Evolutionary conservation across 2,329 filamentous ascomycete genomes (phyloP).

Genomic region (Colletotrichum theobromicola): DNA sequence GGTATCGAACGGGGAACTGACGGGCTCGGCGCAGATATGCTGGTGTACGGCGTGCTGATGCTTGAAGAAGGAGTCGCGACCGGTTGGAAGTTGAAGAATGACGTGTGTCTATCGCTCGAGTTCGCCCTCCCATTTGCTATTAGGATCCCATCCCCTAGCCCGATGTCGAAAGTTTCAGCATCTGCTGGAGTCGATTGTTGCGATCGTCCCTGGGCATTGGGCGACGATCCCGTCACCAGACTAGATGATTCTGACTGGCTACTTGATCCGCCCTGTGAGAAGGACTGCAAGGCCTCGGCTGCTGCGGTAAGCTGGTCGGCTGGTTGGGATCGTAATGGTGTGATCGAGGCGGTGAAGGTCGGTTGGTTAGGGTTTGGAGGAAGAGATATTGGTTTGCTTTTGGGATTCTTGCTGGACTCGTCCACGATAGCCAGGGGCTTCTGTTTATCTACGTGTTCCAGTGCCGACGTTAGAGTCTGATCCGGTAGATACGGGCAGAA

Average conservation of each 20-base stretch:
- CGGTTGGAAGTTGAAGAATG: neutral
- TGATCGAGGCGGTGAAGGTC: neutral
- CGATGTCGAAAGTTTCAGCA: neutral
- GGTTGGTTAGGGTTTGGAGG: neutral
- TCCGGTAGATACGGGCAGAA: neutral
- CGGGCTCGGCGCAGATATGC: neutral
- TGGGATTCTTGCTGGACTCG: neutral
- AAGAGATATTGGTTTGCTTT: neutral
- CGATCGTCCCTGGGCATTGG: neutral
- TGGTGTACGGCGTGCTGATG: neutral
- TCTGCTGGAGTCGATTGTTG: neutral
- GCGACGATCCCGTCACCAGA: neutral
- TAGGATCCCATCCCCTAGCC: neutral
- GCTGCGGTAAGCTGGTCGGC: neutral
- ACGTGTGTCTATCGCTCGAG: neutral
- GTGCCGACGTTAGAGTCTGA: accelerated
- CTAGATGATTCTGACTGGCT: neutral
- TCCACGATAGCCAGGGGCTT: neutral
- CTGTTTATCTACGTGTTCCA: neutral
- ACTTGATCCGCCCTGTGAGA: neutral
- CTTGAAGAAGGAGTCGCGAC: neutral
- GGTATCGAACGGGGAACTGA: neutral
- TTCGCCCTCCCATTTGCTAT: neutral
- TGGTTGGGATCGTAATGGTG: neutral
- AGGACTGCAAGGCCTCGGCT: neutral